These are phyloP conservation scores for Ramaria sp. DNA, from an alignment of 768 basidiomycete species.

Conservation along the genomic window DNA sequence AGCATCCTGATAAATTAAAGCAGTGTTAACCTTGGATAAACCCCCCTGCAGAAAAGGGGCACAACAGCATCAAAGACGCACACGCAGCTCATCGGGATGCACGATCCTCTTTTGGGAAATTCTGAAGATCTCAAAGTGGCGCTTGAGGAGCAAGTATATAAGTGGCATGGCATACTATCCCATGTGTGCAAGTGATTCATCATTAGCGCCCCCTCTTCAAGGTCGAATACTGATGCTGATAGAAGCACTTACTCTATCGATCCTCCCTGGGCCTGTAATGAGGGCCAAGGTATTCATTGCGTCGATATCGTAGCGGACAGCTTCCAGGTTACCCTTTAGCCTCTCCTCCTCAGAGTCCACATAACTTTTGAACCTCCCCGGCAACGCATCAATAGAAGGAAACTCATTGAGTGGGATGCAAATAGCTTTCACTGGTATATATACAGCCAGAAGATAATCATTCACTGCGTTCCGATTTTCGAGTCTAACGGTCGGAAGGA, in stretches of 20 bases:
- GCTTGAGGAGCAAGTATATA: constrained; percentile 11
- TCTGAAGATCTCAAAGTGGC: constrained; percentile 15
- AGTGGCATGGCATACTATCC: constrained; percentile 12
- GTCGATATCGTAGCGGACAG: constrained; percentile 20
- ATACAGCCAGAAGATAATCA: neutral
- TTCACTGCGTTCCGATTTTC: neutral
- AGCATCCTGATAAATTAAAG: neutral
- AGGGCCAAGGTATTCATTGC: constrained; percentile 19
- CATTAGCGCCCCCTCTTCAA: neutral
- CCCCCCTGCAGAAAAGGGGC: no score
- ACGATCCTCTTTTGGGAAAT: constrained; percentile 18
- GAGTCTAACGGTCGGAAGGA: neutral
- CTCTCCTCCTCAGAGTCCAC: constrained; percentile 18
- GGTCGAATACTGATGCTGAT: no score
- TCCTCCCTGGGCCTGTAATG: constrained; percentile 17
- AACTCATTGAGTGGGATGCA: neutral
- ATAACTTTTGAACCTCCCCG: constrained; percentile 13
- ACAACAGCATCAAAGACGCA: neutral
- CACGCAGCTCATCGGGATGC: constrained; percentile 18
- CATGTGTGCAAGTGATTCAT: neutral
- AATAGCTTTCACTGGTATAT: neutral
- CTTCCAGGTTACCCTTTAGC: constrained; percentile 15
- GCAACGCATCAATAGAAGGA: neutral
- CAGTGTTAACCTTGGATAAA: no score
- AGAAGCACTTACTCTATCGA: constrained; percentile 18